Evolutionary conservation across 2,329 filamentous ascomycete genomes (phyloP).

Genomic region (Nannizzia gypsea): DNA sequence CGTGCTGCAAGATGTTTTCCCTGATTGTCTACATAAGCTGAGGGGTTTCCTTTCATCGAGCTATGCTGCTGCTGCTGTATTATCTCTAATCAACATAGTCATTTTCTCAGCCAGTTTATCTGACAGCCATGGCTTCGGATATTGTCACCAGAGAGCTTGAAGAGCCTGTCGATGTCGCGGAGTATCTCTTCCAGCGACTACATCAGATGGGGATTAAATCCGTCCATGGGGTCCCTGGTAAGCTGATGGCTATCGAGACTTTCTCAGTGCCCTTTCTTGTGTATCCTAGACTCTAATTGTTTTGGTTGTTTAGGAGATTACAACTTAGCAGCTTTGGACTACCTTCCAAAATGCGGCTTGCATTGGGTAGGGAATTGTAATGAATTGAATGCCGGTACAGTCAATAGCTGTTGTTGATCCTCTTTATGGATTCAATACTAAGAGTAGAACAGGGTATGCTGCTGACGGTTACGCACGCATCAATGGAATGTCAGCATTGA

Average conservation of each 20-base stretch:
- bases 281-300: background rate
- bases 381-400: conserved; percentile 57
- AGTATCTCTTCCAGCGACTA: conserved; percentile 41
- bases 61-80: background rate
- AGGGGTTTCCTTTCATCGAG: background rate
- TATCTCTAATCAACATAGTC: background rate
- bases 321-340: conserved; percentile 58
- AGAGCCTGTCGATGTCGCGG: conserved; percentile 34
- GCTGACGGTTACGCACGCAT: conserved; percentile 64
- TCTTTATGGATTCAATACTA: conserved; percentile 9
- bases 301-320: conserved; percentile 42
- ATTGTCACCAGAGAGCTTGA: conserved; percentile 35
- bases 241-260: conserved; percentile 20
- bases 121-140: conserved; percentile 26
- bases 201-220: conserved; percentile 39
- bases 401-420: background rate
- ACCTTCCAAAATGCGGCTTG: conserved; percentile 47
- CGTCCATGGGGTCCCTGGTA: conserved; percentile 43
- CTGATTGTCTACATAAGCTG: background rate
- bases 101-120: background rate
- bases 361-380: conserved; percentile 58
- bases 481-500: conserved; percentile 53
- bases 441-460: conserved; percentile 48
- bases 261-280: conserved; percentile 9
- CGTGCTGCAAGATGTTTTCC: background rate